Evolutionary conservation across 805 yeast genomes (phyloP), one percentile per base, ranked within the genome.

Genomic region (Candida oleophila): DNA sequence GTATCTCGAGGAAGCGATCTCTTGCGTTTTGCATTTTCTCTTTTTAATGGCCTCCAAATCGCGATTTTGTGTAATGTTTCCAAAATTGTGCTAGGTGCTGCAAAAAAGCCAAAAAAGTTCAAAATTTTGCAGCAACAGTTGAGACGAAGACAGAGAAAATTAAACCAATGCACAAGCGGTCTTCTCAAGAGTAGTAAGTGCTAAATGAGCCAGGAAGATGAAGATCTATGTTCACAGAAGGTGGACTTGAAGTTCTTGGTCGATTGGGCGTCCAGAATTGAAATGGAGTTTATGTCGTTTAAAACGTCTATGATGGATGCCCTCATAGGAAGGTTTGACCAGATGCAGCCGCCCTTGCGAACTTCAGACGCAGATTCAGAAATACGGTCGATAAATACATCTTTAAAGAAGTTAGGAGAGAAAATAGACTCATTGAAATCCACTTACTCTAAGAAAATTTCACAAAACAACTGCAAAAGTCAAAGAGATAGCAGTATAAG

Each of bases 241-340:
- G n/a, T n/a, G n/a, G n/a, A n/a, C n/a, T n/a, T n/a, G 15, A 11
- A 28, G 16, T 37, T 37, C 20, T 42, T 66, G 18, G 45, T 59
- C 1, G 46, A 44, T 12, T 62, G 69, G 69, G 71, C 71, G 3
- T 56, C 68, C 2, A 53, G 59, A 38, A 49, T 66, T 18, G 70
- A 65, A 44, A 45, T 64, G 9, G 69, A 66, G 44, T 57, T 65
- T 1, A 45, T 62, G 12, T 55, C 62, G 8, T 49, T 66, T 30
- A 61, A 61, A 41, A 55, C 56, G 11, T 34, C 48, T 2, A 33
- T 59, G 11, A 44, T 44, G 3, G 43, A 49, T 15, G 49, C 42
- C 21, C 18, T 36, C 4, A 7, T 15, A 4, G 39, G 39, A 12
- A 12, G 18, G 21, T 20, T 36, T 18, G 39, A 36, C 14, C 22